Percentiles rank a stretch among this genome's conserved stretches.
These are phyloP conservation scores for Lachnellula hyalina DNA, from an alignment of 2,329 filamentous ascomycete species.

Conservation along the genomic window DNA sequence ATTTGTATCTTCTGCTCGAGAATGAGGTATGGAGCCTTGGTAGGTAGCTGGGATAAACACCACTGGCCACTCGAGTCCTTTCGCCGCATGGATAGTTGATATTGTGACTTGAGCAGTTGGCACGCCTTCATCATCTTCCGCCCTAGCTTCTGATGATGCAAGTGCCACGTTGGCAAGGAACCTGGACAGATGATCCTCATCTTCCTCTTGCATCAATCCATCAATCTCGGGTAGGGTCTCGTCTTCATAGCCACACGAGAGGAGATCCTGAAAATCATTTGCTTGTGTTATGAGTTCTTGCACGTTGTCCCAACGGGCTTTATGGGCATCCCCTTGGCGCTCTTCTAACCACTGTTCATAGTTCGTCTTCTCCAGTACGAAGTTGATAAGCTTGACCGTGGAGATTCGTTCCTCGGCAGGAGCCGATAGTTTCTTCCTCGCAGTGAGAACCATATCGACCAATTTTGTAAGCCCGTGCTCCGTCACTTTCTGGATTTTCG, in stretches of 20 bases:
- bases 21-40: conserved; percentile 85
- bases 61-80: conserved; percentile 93
- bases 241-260: conserved; percentile 37
- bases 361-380: conserved; percentile 58
- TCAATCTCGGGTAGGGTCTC: conserved; percentile 63
- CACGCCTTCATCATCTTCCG: conserved; percentile 52
- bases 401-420: conserved; percentile 11
- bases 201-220: conserved; percentile 62
- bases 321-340: conserved; percentile 67
- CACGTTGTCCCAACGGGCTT: conserved; percentile 80
- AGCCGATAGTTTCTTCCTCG: conserved; percentile 46
- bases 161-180: conserved; percentile 90
- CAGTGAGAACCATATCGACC: conserved; percentile 53
- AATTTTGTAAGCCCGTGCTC: conserved; percentile 53
- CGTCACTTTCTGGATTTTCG: conserved; percentile 49
- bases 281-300: conserved; percentile 82
- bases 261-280: conserved; percentile 53
- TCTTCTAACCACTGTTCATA: conserved; percentile 71
- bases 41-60: conserved; percentile 91
- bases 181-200: conserved; percentile 58
- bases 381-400: conserved; percentile 40
- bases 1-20: conserved; percentile 74
- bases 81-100: conserved; percentile 93
- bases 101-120: conserved; percentile 70
- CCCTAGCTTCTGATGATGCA: conserved; percentile 73